Percentiles rank a stretch among this genome's conserved stretches.
These are phyloP conservation scores for Chalciporus pseudorubinellus DNA, from an alignment of 768 basidiomycete species.

Conservation along the genomic window DNA sequence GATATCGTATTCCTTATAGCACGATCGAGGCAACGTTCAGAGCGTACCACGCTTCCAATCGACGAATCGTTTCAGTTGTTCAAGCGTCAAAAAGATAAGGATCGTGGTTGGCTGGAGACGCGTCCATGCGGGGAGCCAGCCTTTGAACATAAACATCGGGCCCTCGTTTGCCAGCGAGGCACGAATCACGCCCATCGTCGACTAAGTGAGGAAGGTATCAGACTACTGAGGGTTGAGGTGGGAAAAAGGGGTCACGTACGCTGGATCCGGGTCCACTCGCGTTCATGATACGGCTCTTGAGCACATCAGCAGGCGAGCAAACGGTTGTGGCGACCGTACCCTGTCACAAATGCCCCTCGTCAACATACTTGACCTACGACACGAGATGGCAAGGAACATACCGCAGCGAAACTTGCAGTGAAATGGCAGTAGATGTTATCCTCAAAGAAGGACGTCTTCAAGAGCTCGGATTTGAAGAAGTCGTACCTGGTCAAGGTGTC, in stretches of 20 bases:
- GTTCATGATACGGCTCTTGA: constrained; percentile 90
- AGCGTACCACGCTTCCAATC: constrained; percentile 52
- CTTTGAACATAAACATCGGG: constrained; percentile 89
- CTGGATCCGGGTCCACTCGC: constrained; percentile 78
- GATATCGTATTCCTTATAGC: background rate
- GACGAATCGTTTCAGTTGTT: constrained; percentile 73
- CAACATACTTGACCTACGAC: background rate
- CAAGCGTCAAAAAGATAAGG: constrained; percentile 81
- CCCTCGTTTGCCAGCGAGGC: constrained; percentile 71
- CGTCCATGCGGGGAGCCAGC: constrained; percentile 87
- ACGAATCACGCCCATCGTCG: constrained; percentile 68
- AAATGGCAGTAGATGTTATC: constrained; percentile 87
- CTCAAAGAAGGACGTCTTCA: constrained; percentile 67
- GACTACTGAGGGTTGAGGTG: no score
- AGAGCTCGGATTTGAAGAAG: constrained; percentile 83
- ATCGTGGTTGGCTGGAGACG: constrained; percentile 86
- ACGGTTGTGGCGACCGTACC: constrained; percentile 89
- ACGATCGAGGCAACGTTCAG: constrained; percentile 2
- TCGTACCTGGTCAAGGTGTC: constrained; percentile 58
- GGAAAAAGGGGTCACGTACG: constrained; percentile 38
- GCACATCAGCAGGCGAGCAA: constrained; percentile 85
- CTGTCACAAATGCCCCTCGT: constrained; percentile 32
- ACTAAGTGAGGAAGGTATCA: constrained; percentile 36
- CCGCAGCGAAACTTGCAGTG: constrained; percentile 83
- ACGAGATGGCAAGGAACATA: constrained; percentile 33